Conservation (phyloP, 139 green algal genomes). For the Marvania coccoides region DNA sequence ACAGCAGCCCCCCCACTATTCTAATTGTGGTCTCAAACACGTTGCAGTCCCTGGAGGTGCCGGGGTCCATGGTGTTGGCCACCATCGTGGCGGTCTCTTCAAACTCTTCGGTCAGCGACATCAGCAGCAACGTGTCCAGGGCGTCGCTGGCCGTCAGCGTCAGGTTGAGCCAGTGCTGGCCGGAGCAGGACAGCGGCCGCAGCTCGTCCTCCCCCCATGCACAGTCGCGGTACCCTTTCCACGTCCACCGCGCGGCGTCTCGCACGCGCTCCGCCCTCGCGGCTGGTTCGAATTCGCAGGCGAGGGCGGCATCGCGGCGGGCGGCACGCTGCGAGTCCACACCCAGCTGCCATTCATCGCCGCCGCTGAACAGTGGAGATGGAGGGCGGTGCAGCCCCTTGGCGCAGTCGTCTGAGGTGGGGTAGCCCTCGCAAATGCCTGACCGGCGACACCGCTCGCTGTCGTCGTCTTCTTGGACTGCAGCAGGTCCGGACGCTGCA, state of each 20-base stretch:
- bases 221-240: constrained; percentile 56
- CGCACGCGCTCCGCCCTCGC: constrained; percentile 33
- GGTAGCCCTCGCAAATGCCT: constrained; percentile 59
- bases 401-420: background rate
- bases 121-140: constrained; percentile 72
- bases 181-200: constrained; percentile 28
- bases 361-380: background rate
- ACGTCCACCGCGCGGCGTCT: constrained; percentile 47
- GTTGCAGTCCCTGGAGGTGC: constrained; percentile 32
- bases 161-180: constrained; percentile 53
- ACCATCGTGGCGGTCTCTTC: constrained; percentile 18
- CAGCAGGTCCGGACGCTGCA: too few relatives aligned
- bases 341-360: too few relatives aligned
- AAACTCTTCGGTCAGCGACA: constrained; percentile 45
- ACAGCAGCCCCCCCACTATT: constrained; percentile 81
- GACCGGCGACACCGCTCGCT: constrained; percentile 41
- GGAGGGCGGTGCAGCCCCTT: background rate
- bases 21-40: constrained; percentile 94
- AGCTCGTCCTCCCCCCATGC: constrained; percentile 80
- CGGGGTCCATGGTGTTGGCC: constrained; percentile 1
- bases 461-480: constrained; percentile 27
- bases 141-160: constrained; percentile 71
- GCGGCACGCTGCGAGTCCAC: background rate
- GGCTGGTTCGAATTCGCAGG: constrained; percentile 33
- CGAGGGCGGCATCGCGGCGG: constrained; percentile 16